Evolutionary conservation across 73 alveolate genomes (phyloP).

Genomic region (Paramecium bursaria): DNA sequence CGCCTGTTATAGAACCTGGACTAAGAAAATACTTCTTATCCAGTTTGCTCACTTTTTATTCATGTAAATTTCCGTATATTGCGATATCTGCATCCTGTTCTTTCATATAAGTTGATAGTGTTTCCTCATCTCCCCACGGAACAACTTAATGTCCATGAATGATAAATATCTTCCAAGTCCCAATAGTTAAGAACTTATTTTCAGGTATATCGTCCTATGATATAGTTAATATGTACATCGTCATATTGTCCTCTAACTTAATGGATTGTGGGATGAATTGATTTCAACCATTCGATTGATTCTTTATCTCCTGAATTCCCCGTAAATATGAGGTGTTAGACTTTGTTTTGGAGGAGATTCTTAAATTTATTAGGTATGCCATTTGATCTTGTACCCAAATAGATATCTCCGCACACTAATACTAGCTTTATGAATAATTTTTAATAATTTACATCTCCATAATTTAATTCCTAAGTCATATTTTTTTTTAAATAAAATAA

Average conservation of each 20-base stretch:
- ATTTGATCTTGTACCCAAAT: conserved; percentile 87
- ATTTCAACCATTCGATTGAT: conserved; percentile 90
- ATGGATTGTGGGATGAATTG: conserved; percentile 77
- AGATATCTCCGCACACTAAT: conserved; percentile 88
- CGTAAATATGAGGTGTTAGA: conserved; percentile 90
- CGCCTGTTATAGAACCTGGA: conserved; percentile 98
- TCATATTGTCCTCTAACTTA: conserved; percentile 93
- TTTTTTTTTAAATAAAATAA: not conserved
- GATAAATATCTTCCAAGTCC: conserved; percentile 90
- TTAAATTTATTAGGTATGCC: conserved; percentile 88
- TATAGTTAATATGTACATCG: conserved; percentile 68
- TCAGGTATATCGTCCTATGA: conserved; percentile 79
- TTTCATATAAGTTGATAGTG: conserved; percentile 86
- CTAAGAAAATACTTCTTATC: conserved; percentile 96
- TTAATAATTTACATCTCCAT: conserved; percentile 45
- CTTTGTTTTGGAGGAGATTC: conserved; percentile 85
- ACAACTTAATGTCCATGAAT: conserved; percentile 96
- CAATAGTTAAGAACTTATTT: conserved; percentile 85
- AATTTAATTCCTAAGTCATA: conserved; percentile 31
- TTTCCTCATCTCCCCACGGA: conserved; percentile 98
- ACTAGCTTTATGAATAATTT: conserved; percentile 72
- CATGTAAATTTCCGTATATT: conserved; percentile 94
- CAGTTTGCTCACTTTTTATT: conserved; percentile 83
- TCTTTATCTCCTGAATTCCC: conserved; percentile 96
- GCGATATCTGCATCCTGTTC: conserved; percentile 93